phyloP scores from a whole-genome alignment of 306 rosid species.

The Clitoria ternatea region DNA sequence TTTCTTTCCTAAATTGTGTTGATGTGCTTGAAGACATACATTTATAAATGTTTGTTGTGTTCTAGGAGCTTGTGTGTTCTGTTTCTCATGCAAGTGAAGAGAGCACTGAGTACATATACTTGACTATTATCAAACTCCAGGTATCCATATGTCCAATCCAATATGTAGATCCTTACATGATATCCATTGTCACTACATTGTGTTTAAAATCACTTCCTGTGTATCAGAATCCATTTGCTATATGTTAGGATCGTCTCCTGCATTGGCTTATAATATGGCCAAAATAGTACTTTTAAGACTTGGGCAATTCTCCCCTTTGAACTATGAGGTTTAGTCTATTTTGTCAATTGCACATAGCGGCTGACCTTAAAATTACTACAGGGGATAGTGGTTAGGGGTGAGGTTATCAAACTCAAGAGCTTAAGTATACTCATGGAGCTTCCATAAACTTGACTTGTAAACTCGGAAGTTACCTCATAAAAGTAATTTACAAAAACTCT shows the following conservation, averaged over 20 bases:
- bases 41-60: slow-evolving; percentile 22
- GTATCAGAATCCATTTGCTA: background rate
- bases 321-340: too few species aligned
- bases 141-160: slow-evolving; percentile 32
- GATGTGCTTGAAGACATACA: slow-evolving; percentile 15
- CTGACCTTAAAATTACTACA: too few species aligned
- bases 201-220: background rate
- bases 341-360: too few species aligned
- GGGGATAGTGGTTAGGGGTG: too few species aligned
- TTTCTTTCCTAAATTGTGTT: slow-evolving; percentile 22
- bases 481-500: too few species aligned
- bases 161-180: slow-evolving; percentile 15
- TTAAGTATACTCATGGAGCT: too few species aligned
- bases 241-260: background rate
- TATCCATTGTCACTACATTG: background rate
- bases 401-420: too few species aligned
- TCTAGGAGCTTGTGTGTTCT: slow-evolving; percentile 79
- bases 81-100: slow-evolving; percentile 92
- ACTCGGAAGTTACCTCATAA: too few species aligned
- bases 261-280: background rate
- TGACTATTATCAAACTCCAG: slow-evolving; percentile 80
- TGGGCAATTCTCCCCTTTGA: too few species aligned
- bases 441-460: too few species aligned
- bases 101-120: slow-evolving; percentile 77
- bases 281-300: background rate